phyloP scores from a whole-genome alignment of 805 yeast genomes.

The Jamesozyma jinghongensis region DNA sequence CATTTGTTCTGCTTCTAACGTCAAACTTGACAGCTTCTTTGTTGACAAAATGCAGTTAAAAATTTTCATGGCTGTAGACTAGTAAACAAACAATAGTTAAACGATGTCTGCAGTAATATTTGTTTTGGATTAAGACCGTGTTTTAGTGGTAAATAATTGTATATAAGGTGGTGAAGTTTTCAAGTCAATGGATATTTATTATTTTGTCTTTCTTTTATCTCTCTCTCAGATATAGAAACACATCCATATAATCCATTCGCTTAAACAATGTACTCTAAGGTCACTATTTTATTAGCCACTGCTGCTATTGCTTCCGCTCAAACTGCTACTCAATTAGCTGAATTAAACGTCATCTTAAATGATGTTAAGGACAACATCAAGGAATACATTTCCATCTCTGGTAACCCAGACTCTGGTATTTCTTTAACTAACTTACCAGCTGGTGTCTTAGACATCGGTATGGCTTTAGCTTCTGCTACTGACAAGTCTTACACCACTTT shows the following conservation, averaged over 20 bases:
- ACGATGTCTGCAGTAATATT: too few species aligned
- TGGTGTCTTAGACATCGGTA: constrained; percentile 17
- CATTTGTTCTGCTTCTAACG: too few species aligned
- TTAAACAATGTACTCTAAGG: constrained; percentile 11
- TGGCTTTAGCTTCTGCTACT: constrained; percentile 21
- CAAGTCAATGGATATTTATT: not conserved
- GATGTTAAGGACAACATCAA: constrained; percentile 15
- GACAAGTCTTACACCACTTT: constrained; percentile 30
- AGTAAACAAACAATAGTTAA: too few species aligned
- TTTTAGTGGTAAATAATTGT: too few species aligned
- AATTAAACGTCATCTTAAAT: constrained; percentile 15
- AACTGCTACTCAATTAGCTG: constrained; percentile 14
- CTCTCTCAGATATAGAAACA: not conserved
- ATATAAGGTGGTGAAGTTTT: not conserved
- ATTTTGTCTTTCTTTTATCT: not conserved
- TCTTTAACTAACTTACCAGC: constrained; percentile 14
- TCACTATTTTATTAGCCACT: constrained; percentile 15
- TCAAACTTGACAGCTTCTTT: too few species aligned
- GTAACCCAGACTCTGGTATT: constrained; percentile 9
- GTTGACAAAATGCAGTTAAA: too few species aligned
- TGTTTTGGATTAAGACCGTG: too few species aligned
- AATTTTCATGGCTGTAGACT: too few species aligned
- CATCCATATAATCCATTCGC: constrained; percentile 7
- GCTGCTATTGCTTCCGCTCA: constrained; percentile 15
- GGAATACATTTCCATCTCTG: constrained; percentile 12